Conservation (phyloP, 176 grass and related monocot genomes). For the Carex pumila region DNA sequence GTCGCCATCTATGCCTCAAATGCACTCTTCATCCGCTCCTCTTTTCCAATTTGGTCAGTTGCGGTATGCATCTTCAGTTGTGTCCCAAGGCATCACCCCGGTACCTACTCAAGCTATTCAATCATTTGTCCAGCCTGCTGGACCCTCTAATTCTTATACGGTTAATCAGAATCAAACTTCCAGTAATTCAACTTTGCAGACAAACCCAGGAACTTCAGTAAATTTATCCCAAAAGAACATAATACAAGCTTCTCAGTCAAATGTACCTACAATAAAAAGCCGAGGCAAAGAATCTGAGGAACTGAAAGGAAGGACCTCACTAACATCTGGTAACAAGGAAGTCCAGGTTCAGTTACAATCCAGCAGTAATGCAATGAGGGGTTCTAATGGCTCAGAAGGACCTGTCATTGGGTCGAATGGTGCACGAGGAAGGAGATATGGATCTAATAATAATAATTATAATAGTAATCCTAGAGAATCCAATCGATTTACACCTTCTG, state of each 20-base stretch:
- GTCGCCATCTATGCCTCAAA: constrained; percentile 49
- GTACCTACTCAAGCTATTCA: constrained; percentile 33
- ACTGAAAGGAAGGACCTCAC: constrained; percentile 5
- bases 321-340: constrained; percentile 40
- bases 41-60: constrained; percentile 93
- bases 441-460: constrained; percentile 32
- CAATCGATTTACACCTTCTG: constrained; percentile 31
- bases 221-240: constrained; percentile 30
- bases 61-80: constrained; percentile 47
- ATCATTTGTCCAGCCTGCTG: constrained; percentile 30
- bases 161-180: constrained; percentile 44
- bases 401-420: constrained; percentile 27
- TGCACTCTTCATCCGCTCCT: constrained; percentile 49
- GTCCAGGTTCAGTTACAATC: constrained; percentile 32
- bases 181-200: constrained; percentile 32
- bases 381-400: constrained; percentile 28
- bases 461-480: constrained; percentile 40
- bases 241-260: constrained; percentile 30
- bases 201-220: constrained; percentile 19
- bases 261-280: constrained; percentile 21
- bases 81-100: constrained; percentile 31
- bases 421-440: constrained; percentile 62
- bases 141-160: constrained; percentile 31
- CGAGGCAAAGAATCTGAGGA: constrained; percentile 35
- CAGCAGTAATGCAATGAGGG: constrained; percentile 33